A percentile compares a stretch with the other conserved stretches of the same genome.
Conservation (phyloP, 768 basidiomycete genomes). For the Cystofilobasidium capitatum region DNA sequence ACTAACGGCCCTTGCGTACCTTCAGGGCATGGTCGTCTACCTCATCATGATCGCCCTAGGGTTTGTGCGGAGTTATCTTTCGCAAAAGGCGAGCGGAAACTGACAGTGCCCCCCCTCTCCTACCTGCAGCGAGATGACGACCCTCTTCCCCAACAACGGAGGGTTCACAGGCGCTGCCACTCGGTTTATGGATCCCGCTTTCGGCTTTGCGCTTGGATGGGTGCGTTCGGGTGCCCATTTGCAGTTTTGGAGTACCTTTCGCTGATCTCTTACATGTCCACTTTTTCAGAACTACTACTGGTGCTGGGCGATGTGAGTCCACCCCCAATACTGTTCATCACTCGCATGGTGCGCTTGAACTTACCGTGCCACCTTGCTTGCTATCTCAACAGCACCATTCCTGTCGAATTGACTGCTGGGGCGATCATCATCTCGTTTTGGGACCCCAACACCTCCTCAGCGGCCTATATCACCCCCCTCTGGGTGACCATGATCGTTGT, state of each 20-base stretch:
- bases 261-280: neutral
- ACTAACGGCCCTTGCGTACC: too few relatives aligned
- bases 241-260: too few relatives aligned
- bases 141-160: conserved; percentile 32
- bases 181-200: conserved; percentile 15
- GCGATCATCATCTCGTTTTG: conserved; percentile 62
- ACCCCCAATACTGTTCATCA: too few relatives aligned
- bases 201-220: conserved; percentile 14
- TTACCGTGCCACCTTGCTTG: too few relatives aligned
- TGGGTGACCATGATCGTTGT: conserved; percentile 37
- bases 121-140: conserved; percentile 32
- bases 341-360: too few relatives aligned
- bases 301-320: conserved; percentile 8
- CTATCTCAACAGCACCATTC: too few relatives aligned
- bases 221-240: neutral
- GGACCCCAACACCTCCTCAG: conserved; percentile 36
- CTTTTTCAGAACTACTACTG: conserved; percentile 6
- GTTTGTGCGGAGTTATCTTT: too few relatives aligned
- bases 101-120: too few relatives aligned
- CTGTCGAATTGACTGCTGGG: conserved; percentile 38
- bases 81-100: too few relatives aligned
- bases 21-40: conserved; percentile 2
- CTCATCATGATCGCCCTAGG: neutral
- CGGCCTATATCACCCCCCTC: conserved; percentile 41
- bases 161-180: conserved; percentile 29